phyloP scores from a whole-genome alignment of 2,329 filamentous ascomycete genomes.

The Monilinia laxa region DNA sequence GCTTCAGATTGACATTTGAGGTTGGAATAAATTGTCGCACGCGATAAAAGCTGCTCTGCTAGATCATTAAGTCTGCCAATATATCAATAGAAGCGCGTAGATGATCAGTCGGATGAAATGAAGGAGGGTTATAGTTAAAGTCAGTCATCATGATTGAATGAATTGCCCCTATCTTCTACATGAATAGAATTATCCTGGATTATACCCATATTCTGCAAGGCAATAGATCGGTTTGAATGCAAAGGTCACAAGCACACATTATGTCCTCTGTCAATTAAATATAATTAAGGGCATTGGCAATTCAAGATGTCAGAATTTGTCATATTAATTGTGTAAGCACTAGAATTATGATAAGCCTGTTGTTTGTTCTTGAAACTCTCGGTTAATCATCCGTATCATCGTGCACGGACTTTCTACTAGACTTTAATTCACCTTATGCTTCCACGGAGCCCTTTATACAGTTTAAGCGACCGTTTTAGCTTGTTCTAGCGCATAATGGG shows the following conservation, averaged over 20 bases:
- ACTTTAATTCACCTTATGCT: not conserved
- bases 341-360: not conserved
- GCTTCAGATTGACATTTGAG: too few species aligned
- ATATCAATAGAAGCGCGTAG: not conserved
- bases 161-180: too few species aligned
- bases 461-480: not conserved
- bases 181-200: accelerated
- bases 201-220: not conserved
- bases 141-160: not conserved
- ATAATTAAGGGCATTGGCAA: not conserved
- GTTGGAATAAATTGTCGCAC: too few species aligned
- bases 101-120: too few species aligned
- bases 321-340: not conserved
- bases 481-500: not conserved
- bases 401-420: not conserved
- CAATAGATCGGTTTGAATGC: not conserved
- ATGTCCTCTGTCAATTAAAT: not conserved
- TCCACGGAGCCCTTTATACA: not conserved
- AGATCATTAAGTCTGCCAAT: not conserved
- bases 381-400: not conserved
- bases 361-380: not conserved
- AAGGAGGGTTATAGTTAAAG: not conserved
- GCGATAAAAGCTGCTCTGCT: not conserved
- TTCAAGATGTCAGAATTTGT: not conserved
- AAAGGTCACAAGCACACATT: too few species aligned